phyloP scores from a whole-genome alignment of 192 early-diverging fungal genomes.

The Backusella sp. region DNA sequence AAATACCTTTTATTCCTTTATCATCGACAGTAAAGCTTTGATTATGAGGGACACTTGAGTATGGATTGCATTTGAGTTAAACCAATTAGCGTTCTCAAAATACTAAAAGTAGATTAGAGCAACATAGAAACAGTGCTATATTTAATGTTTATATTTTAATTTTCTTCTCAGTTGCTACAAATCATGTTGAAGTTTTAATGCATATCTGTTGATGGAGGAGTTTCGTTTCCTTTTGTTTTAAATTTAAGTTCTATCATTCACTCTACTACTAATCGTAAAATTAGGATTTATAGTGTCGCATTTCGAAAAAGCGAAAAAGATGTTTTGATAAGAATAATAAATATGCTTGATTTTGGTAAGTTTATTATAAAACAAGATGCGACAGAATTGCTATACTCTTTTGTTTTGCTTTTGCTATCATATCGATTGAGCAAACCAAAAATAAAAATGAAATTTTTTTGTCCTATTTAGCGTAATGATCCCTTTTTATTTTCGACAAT shows the following conservation, averaged over 20 bases:
- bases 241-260: neutral
- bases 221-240: neutral
- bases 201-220: neutral
- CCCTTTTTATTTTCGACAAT: neutral
- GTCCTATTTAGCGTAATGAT: neutral
- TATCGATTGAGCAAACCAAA: neutral
- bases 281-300: neutral
- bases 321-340: neutral
- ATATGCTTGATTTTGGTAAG: neutral
- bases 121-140: neutral
- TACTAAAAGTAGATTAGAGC: neutral
- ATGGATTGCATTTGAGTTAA: neutral
- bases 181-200: neutral
- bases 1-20: neutral
- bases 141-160: neutral
- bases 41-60: neutral
- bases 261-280: neutral
- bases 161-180: constrained; percentile 3
- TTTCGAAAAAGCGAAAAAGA: neutral
- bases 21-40: neutral
- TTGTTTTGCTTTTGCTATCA: neutral
- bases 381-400: neutral
- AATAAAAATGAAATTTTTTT: neutral
- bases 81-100: neutral
- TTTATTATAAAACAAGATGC: neutral